Conservation (phyloP, 495 filamentous ascomycete species). For the Achaetomiella virescens region DNA sequence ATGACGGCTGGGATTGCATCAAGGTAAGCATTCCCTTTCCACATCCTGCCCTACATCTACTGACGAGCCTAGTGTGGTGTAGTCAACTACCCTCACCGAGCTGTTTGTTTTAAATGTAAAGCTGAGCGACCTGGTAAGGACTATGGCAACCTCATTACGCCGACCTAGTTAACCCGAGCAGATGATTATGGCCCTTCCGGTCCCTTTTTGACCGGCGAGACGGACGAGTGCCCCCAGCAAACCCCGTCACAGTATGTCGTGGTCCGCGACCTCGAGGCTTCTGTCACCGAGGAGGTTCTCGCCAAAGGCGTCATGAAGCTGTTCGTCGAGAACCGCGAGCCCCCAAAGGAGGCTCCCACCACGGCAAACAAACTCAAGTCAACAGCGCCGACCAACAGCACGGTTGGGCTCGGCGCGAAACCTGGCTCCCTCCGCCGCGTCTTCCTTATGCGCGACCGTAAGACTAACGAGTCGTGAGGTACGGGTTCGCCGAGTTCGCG, state of each 20-base stretch:
- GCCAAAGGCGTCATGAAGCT: constrained; percentile 76
- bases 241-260: constrained; percentile 77
- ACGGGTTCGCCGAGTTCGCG: constrained; percentile 87
- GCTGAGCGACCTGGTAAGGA: constrained; percentile 60
- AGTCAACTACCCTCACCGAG: constrained; percentile 63
- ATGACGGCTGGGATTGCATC: constrained; percentile 72
- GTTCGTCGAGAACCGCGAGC: constrained; percentile 43
- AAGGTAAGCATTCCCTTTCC: constrained; percentile 39
- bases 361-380: constrained; percentile 56
- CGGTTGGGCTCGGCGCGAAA: constrained; percentile 63
- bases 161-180: constrained; percentile 7
- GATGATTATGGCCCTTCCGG: constrained; percentile 20
- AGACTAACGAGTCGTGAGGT: constrained; percentile 73
- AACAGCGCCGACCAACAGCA: constrained; percentile 66
- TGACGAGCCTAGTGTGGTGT: constrained; percentile 54
- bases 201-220: constrained; percentile 58
- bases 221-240: constrained; percentile 69
- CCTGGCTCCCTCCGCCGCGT: constrained; percentile 72
- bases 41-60: not conserved
- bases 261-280: constrained; percentile 65
- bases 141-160: not conserved
- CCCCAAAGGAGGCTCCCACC: constrained; percentile 33
- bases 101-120: constrained; percentile 70
- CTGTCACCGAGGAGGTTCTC: constrained; percentile 70
- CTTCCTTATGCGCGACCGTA: constrained; percentile 69